Conservation (phyloP, 2,329 filamentous ascomycete species). For the Fusarium oligoseptatum region DNA sequence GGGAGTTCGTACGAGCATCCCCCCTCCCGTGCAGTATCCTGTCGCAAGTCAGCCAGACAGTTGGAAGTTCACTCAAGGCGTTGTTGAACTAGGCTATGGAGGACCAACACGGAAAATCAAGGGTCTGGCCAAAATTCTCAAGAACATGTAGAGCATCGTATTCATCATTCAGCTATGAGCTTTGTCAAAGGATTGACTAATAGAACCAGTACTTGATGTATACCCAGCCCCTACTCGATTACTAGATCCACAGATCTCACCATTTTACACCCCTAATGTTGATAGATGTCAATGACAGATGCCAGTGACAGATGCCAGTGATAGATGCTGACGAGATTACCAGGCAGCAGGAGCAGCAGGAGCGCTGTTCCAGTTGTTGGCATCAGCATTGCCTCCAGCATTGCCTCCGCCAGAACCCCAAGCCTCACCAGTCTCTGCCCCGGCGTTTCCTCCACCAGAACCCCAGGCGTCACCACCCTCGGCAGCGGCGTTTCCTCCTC, state of each 20-base stretch:
- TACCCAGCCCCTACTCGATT: background rate
- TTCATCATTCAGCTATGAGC: background rate
- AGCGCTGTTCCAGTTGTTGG: conserved; percentile 6
- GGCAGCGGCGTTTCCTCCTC: conserved; percentile 25
- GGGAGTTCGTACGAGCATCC: conserved; percentile 81
- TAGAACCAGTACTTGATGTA: conserved; percentile 2
- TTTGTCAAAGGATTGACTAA: conserved; percentile 3
- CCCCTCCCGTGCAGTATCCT: conserved; percentile 84
- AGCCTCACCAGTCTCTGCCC: conserved; percentile 6
- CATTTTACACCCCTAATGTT: background rate
- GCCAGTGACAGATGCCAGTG: background rate
- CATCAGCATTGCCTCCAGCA: background rate
- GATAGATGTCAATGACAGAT: background rate
- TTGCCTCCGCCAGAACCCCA: conserved; percentile 15
- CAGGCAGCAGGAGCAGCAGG: conserved; percentile 14
- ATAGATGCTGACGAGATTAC: conserved; percentile 11
- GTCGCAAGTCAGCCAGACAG: conserved; percentile 73
- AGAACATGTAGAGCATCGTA: conserved; percentile 54
- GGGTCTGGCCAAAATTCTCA: conserved; percentile 58
- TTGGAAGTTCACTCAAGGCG: conserved; percentile 74
- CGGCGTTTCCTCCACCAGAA: conserved; percentile 23
- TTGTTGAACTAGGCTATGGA: conserved; percentile 73
- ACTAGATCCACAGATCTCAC: background rate
- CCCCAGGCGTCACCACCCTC: conserved; percentile 27
- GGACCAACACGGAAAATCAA: conserved; percentile 52